Evolutionary conservation across 169 alveolate species (phyloP), one percentile per base, ranked within the genome.

Genomic region (Fabrea salina): DNA sequence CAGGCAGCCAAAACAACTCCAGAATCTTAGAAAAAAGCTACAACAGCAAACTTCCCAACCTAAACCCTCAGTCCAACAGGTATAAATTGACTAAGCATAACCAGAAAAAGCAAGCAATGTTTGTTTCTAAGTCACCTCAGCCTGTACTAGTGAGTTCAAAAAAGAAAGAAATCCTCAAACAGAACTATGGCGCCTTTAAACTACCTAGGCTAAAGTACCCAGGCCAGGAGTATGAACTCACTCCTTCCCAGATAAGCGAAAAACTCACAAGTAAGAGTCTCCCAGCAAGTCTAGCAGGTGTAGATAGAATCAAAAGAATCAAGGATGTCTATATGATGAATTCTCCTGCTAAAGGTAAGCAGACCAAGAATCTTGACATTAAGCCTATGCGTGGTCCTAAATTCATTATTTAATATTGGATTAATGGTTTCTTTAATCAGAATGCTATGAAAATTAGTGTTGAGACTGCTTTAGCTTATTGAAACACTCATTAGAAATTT

Each of bases 201-300:
- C 47, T 70, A 5, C 79, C 79, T 0, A 70, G 35, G 35, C 40
- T 70, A n/a, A 70, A 70, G 35, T 70, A 70, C 67, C 79, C 79
- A n/a, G n/a, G n/a, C n/a, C n/a, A n/a, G n/a, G n/a, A n/a, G n/a
- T n/a, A n/a, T n/a, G n/a, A n/a, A n/a, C n/a, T n/a, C n/a, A n/a
- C n/a, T n/a, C n/a, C n/a, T n/a, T n/a, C n/a, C n/a, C n/a, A n/a
- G n/a, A n/a, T n/a, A n/a, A n/a, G n/a, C n/a, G n/a, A n/a, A n/a
- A n/a, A n/a, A n/a, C n/a, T n/a, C n/a, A n/a, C 27, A 6, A 27
- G 33, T 58, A 27, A 30, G 33, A 22, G 22, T 58, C 25, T 27
- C 13, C 22, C 71, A 6, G 5, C 27, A 32, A 58, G 71, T 58
- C 41, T 58, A 5, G 49, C 71, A 58, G 49, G 19, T 3, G 1